Evolutionary conservation across 352 stramenopile genomes (phyloP), one percentile per base, ranked within the genome.

Genomic region (Pythium apleroticum): DNA sequence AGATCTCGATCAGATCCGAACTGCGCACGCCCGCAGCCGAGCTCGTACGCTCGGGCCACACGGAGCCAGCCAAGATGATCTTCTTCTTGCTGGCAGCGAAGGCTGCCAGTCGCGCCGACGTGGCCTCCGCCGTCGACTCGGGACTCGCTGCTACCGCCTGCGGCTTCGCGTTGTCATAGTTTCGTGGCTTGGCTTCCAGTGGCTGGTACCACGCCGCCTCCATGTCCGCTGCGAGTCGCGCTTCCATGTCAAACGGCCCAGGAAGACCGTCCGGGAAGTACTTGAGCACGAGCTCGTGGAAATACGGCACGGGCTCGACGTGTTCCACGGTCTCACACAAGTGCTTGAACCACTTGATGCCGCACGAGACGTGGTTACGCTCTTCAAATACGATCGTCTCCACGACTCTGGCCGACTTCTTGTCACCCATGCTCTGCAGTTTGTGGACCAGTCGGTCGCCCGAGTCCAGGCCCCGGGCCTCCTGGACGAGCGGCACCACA

Each of bases 1-100:
- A 71, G 28, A 90, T 77, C 52, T 68, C 70, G 57, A 95, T 90
- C 28, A 95, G 67, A 53, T 92, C 84, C 22, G 74, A 78, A 24
- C 85, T 97, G 28, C 90, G 80, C 9, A 95, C 90, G 11, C 91
- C 91, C 17, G 91, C 91, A 3, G 91, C 91, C 2, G 88, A 96
- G 56, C 84, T 93, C 39, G 90, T 95, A 8, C 85, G 82, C 68
- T 97, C 88, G 9, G 91, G 90, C 89, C 86, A 96, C 28, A 95
- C 86, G 0, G 76, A 86, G 0, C 86, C 86, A 0, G 78, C 71
- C 24, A 95, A 48, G 55, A 95, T 73, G 25, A 91, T 73, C 49
- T 84, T 88, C 50, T 84, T 86, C 65, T 93, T 90, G 56, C 70
- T 75, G 20, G 75, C 60, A 11, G 76, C 72, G 30, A 89, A 90